Conservation (phyloP, 1,284 basidiomycete genomes). For the Melampsora americana region DNA sequence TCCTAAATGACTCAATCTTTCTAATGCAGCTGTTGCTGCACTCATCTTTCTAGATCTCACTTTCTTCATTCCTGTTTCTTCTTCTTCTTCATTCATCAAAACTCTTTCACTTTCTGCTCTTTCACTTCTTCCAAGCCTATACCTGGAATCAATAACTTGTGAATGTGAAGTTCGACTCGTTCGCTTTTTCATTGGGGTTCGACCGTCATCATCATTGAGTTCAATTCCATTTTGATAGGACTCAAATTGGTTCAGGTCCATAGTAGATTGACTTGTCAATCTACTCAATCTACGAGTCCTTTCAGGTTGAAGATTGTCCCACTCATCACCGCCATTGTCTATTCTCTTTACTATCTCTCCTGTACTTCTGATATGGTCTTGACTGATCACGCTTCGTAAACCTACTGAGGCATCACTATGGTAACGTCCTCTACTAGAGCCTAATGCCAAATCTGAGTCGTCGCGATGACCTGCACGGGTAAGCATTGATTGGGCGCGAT, state of each 20-base stretch:
- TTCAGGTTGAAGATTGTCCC: not conserved
- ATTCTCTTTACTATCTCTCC: not conserved
- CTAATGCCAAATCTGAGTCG: not conserved
- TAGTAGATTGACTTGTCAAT: not conserved
- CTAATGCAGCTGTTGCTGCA: not conserved
- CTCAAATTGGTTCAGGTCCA: not conserved
- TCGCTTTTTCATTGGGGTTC: too few species aligned
- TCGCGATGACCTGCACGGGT: conserved; percentile 8
- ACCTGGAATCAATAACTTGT: too few species aligned
- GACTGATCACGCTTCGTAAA: not conserved
- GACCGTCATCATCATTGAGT: not conserved
- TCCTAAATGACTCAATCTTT: conserved; percentile 1
- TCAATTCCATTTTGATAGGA: not conserved
- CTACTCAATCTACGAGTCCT: too few species aligned
- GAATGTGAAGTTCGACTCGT: too few species aligned
- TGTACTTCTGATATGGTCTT: not conserved
- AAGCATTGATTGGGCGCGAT: conserved; percentile 23
- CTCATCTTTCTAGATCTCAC: not conserved
- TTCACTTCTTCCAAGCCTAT: not conserved
- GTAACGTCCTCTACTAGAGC: not conserved
- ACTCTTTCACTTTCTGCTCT: not conserved
- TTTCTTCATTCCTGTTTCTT: not conserved
- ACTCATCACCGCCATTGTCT: not conserved
- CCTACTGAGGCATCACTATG: not conserved
- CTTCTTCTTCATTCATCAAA: not conserved